Percentiles rank a stretch among this genome's conserved stretches.
These are phyloP conservation scores for Stagonosporopsis vannaccii DNA, from an alignment of 2,329 filamentous ascomycete species.

Conservation along the genomic window DNA sequence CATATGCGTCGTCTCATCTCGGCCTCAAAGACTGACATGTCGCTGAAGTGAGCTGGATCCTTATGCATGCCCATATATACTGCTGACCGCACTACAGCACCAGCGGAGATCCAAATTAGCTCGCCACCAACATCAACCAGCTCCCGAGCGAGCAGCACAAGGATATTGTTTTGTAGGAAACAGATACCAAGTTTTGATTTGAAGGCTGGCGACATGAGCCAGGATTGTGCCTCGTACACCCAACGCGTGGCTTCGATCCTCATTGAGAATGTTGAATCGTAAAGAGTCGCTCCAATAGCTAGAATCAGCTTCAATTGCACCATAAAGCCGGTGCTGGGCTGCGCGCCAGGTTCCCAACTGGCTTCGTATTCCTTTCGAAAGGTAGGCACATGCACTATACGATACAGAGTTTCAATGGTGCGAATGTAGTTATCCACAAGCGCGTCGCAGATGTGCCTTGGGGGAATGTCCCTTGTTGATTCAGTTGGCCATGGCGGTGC, in stretches of 20 bases:
- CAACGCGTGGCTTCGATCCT: slow-evolving; percentile 61
- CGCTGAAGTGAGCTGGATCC: slow-evolving; percentile 46
- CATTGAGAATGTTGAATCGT: slow-evolving; percentile 61
- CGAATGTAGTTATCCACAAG: slow-evolving; percentile 60
- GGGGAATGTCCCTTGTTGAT: slow-evolving; percentile 56
- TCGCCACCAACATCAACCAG: slow-evolving; percentile 44
- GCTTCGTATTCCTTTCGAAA: slow-evolving; percentile 60
- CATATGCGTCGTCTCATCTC: slow-evolving; percentile 45
- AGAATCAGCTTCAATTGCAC: slow-evolving; percentile 66
- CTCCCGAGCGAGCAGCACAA: slow-evolving; percentile 51
- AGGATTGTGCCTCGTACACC: slow-evolving; percentile 65
- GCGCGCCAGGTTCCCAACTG: slow-evolving; percentile 53
- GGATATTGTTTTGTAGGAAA: slow-evolving; percentile 57
- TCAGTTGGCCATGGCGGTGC: slow-evolving; percentile 58
- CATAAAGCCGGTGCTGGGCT: slow-evolving; percentile 56
- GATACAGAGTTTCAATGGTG: slow-evolving; percentile 57
- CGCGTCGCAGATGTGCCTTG: slow-evolving; percentile 54
- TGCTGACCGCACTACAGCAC: slow-evolving; percentile 48
- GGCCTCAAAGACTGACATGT: slow-evolving; percentile 26
- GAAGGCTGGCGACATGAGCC: slow-evolving; percentile 61
- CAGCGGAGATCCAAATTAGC: slow-evolving; percentile 50
- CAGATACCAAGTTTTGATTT: slow-evolving; percentile 61
- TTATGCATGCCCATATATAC: slow-evolving; percentile 53
- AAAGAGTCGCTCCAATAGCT: slow-evolving; percentile 62
- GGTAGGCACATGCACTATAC: slow-evolving; percentile 61